Evolutionary conservation across 2,329 filamentous ascomycete genomes (phyloP).

Genomic region (Rhinocladiella similis): DNA sequence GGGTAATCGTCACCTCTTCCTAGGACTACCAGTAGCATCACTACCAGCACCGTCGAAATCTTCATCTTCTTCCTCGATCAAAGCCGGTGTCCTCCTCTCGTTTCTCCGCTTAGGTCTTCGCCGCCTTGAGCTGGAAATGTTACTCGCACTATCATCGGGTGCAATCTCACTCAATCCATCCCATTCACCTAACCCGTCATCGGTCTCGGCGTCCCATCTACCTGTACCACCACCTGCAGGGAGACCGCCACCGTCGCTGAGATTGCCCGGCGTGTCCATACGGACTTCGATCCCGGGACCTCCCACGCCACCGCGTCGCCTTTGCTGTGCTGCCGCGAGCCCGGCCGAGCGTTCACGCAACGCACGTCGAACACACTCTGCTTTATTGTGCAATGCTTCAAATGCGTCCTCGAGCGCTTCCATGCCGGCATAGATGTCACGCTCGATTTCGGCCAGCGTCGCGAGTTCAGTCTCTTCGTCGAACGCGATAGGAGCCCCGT

Average conservation of each 20-base stretch:
- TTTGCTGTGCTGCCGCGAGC: constrained; percentile 55
- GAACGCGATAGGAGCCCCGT: constrained; percentile 76
- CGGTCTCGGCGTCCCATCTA: constrained; percentile 42
- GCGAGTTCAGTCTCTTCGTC: constrained; percentile 94
- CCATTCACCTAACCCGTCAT: constrained; percentile 45
- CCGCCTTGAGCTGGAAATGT: constrained; percentile 46
- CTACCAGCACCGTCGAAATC: constrained; percentile 33
- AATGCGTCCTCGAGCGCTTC: constrained; percentile 92
- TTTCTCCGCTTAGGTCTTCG: constrained; percentile 47
- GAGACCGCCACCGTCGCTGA: constrained; percentile 25
- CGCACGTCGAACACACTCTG: constrained; percentile 74
- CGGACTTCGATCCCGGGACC: constrained; percentile 39
- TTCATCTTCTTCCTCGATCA: constrained; percentile 50
- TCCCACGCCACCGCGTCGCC: constrained; percentile 37
- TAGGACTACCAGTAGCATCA: constrained; percentile 28
- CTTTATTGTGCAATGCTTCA: constrained; percentile 82
- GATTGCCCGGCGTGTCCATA: constrained; percentile 43
- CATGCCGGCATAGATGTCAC: constrained; percentile 92
- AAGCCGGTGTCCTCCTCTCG: constrained; percentile 50
- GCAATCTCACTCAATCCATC: constrained; percentile 46
- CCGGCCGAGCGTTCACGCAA: constrained; percentile 82
- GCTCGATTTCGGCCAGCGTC: constrained; percentile 84
- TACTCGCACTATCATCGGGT: constrained; percentile 52
- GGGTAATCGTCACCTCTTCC: constrained; percentile 18
- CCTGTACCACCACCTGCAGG: constrained; percentile 4